Conservation (phyloP, 1,284 basidiomycete genomes). For the Rhodotorula glutinis region DNA sequence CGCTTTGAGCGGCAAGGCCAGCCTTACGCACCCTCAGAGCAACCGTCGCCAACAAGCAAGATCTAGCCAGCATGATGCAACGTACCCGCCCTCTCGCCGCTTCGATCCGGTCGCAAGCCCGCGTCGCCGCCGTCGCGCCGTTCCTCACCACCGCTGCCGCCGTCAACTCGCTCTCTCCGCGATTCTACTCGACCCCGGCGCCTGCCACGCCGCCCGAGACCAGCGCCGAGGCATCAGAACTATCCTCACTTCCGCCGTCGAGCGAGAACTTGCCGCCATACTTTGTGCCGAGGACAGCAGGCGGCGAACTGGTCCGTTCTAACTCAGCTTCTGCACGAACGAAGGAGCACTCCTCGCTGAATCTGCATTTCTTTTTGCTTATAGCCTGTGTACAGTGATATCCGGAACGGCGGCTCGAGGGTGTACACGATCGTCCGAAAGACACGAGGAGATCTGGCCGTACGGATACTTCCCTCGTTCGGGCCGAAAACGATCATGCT, state of each 20-base stretch:
- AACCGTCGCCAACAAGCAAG: background rate
- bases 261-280: background rate
- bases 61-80: background rate
- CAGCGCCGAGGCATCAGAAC: background rate
- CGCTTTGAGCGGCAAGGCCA: no score
- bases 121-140: background rate
- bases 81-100: background rate
- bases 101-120: background rate
- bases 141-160: background rate
- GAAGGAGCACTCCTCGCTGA: background rate
- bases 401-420: constrained; percentile 19
- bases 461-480: constrained; percentile 8
- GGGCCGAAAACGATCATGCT: background rate
- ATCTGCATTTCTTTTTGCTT: background rate
- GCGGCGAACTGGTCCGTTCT: background rate
- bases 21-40: background rate
- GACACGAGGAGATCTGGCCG: constrained; percentile 30
- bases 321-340: no score
- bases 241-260: background rate
- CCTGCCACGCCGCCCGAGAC: background rate
- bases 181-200: background rate
- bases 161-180: background rate
- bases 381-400: constrained; percentile 30
- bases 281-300: background rate
- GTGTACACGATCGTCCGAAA: constrained; percentile 30